phyloP scores from a whole-genome alignment of 805 yeast genomes.

The Ogataea salicorniae region DNA sequence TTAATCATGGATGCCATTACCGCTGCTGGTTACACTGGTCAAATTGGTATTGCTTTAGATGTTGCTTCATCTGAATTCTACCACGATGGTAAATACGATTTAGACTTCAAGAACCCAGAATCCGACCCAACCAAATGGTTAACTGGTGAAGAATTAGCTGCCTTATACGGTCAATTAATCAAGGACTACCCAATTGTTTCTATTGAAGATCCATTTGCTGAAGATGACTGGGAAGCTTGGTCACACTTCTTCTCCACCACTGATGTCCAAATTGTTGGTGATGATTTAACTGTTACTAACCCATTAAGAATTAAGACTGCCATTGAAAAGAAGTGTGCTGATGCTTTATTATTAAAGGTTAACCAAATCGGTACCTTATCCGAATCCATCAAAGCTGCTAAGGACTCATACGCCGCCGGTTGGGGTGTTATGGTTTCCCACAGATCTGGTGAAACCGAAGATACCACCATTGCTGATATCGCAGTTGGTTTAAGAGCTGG shows the following conservation, averaged over 20 bases:
- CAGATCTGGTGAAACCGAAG: slow-evolving; percentile 99
- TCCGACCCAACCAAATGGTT: slow-evolving; percentile 90
- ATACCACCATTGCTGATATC: slow-evolving; percentile 95
- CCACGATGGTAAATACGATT: slow-evolving; percentile 95
- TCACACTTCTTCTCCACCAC: slow-evolving; percentile 71
- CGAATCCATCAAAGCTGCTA: slow-evolving; percentile 96
- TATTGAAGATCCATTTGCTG: slow-evolving; percentile 98
- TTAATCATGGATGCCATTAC: slow-evolving; percentile 86
- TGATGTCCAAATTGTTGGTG: slow-evolving; percentile 90
- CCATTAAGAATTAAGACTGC: slow-evolving; percentile 91
- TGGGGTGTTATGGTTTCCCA: slow-evolving; percentile 99
- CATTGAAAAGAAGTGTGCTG: slow-evolving; percentile 92
- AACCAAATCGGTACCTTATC: slow-evolving; percentile 97
- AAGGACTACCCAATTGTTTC: slow-evolving; percentile 96
- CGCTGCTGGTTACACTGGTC: slow-evolving; percentile 92
- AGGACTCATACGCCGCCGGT: slow-evolving; percentile 89
- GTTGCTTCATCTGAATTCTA: slow-evolving; percentile 97
- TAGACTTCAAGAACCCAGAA: slow-evolving; percentile 97
- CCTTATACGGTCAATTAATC: slow-evolving; percentile 72
- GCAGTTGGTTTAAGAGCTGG: slow-evolving; percentile 97
- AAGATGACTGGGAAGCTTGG: slow-evolving; percentile 99
- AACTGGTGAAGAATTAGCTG: slow-evolving; percentile 81
- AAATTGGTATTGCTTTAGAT: slow-evolving; percentile 88
- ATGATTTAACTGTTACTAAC: slow-evolving; percentile 98
- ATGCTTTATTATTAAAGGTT: slow-evolving; percentile 93